Percentiles rank a stretch among this genome's conserved stretches.
Evolutionary conservation across 306 rosid genomes (phyloP).

Genomic region (Prunus armeniaca): DNA sequence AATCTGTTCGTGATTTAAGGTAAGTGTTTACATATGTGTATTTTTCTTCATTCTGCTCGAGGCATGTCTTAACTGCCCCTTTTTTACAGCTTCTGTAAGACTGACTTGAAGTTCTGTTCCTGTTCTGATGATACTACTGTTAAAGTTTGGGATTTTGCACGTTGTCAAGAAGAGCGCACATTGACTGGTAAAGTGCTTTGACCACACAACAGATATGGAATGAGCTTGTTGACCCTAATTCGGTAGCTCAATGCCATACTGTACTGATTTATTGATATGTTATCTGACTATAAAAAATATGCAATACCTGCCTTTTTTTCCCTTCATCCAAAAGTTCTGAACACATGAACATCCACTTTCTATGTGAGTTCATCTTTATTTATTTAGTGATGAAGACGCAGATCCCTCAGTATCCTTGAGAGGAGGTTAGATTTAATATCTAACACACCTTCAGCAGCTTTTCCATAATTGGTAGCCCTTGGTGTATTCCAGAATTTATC

Average conservation of each 20-base stretch:
- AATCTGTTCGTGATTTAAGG: constrained; percentile 98
- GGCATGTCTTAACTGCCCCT: constrained; percentile 28
- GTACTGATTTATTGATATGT: neutral
- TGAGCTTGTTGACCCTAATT: constrained; percentile 14
- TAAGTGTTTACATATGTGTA: constrained; percentile 14
- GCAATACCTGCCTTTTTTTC: neutral
- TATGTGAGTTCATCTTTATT: neutral
- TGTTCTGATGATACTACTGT: constrained; percentile 96
- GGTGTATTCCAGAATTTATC: neutral
- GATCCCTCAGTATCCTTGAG: neutral
- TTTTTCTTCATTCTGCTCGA: constrained; percentile 10
- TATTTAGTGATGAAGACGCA: neutral
- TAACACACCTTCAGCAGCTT: neutral
- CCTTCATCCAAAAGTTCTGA: neutral
- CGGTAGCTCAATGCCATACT: neutral
- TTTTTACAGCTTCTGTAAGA: constrained; percentile 86
- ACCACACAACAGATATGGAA: constrained; percentile 21
- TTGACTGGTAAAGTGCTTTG: constrained; percentile 93
- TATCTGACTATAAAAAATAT: neutral
- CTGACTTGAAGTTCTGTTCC: constrained; percentile 96
- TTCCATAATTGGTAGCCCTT: neutral
- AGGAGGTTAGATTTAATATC: neutral
- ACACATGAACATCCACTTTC: neutral
- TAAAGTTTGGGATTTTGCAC: constrained; percentile 98
- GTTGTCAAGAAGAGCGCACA: constrained; percentile 96